Evolutionary conservation across 306 rosid genomes (phyloP).

Genomic region (Erythrophleum fordii): DNA sequence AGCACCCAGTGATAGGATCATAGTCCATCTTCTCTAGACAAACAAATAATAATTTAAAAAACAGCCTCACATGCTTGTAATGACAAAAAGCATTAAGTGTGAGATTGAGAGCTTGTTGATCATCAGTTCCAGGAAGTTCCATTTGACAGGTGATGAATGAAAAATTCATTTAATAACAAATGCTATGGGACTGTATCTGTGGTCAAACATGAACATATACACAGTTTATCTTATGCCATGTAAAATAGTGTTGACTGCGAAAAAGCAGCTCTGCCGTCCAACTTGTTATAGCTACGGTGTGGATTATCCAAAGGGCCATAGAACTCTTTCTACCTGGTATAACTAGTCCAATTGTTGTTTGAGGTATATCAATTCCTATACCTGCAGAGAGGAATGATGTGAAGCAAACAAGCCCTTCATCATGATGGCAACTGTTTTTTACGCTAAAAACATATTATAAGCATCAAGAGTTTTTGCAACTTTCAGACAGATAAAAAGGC

Average conservation of each 20-base stretch:
- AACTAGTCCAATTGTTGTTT: background rate
- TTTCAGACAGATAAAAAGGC: background rate
- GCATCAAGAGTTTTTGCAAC: slow-evolving; percentile 2
- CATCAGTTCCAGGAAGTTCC: slow-evolving; percentile 16
- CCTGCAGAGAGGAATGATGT: background rate
- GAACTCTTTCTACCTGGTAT: background rate
- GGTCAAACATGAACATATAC: background rate
- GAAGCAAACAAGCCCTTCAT: slow-evolving; percentile 11
- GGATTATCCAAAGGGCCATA: background rate
- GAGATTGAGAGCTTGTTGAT: slow-evolving; percentile 9
- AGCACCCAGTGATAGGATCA: background rate
- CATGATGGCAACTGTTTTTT: background rate
- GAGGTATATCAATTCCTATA: background rate
- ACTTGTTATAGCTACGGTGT: background rate
- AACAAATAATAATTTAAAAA: background rate
- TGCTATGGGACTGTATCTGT: background rate
- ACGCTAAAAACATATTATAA: background rate
- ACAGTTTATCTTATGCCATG: background rate
- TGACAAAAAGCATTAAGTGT: background rate
- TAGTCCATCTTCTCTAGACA: background rate
- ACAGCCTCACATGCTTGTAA: background rate
- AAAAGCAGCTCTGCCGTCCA: background rate
- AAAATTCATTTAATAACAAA: background rate
- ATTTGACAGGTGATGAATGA: slow-evolving; percentile 20
- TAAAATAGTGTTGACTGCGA: background rate